phyloP scores from a whole-genome alignment of 2,329 filamentous ascomycete genomes.

The Zymoseptoria tritici region DNA sequence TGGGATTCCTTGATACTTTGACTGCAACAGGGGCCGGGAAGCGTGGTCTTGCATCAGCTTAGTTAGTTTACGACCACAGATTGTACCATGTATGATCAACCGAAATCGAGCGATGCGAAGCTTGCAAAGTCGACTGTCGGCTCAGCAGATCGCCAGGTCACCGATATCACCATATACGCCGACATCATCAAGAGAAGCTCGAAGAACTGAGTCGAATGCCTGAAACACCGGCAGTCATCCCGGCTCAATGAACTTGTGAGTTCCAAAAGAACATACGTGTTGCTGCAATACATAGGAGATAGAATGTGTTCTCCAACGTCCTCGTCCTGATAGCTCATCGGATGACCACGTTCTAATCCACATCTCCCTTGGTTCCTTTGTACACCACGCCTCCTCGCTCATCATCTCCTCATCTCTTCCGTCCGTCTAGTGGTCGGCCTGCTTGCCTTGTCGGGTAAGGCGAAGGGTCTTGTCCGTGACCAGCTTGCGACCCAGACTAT shows the following conservation, averaged over 20 bases:
- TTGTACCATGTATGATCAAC: neutral
- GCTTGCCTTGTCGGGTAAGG: constrained; percentile 61
- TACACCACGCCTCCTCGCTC: neutral
- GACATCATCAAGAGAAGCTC: neutral
- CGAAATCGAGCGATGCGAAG: neutral
- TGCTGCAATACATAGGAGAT: neutral
- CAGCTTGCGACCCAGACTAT: constrained; percentile 78
- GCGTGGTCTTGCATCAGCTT: neutral
- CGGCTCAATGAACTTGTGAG: neutral
- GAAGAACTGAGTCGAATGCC: neutral
- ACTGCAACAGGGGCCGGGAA: neutral
- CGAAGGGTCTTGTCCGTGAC: constrained; percentile 86
- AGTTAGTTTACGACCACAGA: neutral
- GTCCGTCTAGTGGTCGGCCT: constrained; percentile 15
- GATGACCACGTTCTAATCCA: neutral
- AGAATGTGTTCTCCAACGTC: neutral
- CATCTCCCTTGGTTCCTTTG: too few relatives aligned
- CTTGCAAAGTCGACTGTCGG: neutral
- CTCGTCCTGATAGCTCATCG: neutral
- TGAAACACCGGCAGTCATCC: neutral
- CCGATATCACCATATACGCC: too few relatives aligned
- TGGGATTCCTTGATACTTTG: constrained; percentile 82
- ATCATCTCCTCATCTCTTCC: neutral
- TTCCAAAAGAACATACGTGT: neutral
- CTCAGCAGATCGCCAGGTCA: neutral